These are phyloP conservation scores for Aureobasidium namibiae DNA, from an alignment of 2,329 filamentous ascomycete genomes.

Conservation along the genomic window DNA sequence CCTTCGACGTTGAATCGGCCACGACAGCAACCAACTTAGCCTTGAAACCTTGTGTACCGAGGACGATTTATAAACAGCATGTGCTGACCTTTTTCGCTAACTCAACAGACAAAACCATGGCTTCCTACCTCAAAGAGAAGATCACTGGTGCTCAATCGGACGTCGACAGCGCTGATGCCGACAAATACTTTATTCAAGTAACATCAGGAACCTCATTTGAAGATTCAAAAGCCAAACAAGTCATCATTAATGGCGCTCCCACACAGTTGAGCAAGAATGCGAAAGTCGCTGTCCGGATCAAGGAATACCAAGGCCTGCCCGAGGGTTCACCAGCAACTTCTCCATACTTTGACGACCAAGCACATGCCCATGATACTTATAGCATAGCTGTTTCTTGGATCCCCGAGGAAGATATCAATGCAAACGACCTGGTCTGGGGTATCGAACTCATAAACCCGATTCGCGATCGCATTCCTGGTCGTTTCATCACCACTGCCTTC, in stretches of 20 bases:
- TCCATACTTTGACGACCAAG: constrained; percentile 67
- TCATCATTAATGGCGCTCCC: constrained; percentile 62
- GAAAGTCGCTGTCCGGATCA: constrained; percentile 69
- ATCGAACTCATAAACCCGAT: constrained; percentile 72
- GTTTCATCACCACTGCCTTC: constrained; percentile 70
- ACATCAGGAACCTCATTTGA: constrained; percentile 76
- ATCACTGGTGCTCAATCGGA: constrained; percentile 11
- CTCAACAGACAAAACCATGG: constrained; percentile 15
- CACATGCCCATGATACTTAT: constrained; percentile 72
- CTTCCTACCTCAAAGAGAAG: constrained; percentile 19
- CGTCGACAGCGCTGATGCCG: constrained; percentile 28
- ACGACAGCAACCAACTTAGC: neutral
- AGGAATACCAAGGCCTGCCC: constrained; percentile 57
- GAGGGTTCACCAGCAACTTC: constrained; percentile 52
- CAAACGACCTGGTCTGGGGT: constrained; percentile 72
- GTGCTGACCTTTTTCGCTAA: neutral
- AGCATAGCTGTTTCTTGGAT: constrained; percentile 72
- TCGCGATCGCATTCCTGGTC: constrained; percentile 71
- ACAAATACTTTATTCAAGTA: constrained; percentile 68
- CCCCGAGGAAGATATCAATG: constrained; percentile 57
- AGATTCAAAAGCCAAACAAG: constrained; percentile 54
- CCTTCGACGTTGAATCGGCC: neutral
- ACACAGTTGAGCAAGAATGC: constrained; percentile 56
- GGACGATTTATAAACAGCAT: neutral
- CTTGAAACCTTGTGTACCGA: neutral